phyloP scores from a whole-genome alignment of 169 alveolate species.

The Cyclospora cayetanensis region DNA sequence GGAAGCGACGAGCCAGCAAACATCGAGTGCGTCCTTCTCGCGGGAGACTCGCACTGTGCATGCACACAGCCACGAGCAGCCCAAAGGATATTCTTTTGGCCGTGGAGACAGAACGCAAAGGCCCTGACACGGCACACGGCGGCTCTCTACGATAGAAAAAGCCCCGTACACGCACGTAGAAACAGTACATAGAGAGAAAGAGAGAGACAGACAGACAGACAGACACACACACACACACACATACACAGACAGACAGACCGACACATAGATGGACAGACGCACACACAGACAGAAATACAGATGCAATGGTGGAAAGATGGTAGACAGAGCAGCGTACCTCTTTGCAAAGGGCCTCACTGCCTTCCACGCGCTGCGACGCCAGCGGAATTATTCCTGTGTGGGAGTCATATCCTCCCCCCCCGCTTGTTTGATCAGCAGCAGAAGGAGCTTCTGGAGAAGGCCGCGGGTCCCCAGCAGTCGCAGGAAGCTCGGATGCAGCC shows the following conservation, averaged over 20 bases:
- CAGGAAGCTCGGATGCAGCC: not conserved
- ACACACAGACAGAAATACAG: not conserved
- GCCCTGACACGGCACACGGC: no score
- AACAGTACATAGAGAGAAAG: not conserved
- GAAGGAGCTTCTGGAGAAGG: no score
- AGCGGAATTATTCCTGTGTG: not conserved
- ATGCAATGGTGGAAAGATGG: not conserved
- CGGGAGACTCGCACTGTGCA: no score
- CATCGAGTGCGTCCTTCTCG: no score
- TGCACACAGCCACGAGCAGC: no score
- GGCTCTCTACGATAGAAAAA: no score
- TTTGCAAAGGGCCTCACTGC: conserved; percentile 39
- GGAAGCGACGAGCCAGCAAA: no score
- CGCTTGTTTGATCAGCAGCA: not conserved
- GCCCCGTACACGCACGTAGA: no score
- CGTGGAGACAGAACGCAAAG: no score
- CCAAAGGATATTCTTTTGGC: no score
- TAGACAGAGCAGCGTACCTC: not conserved
- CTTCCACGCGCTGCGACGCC: not conserved
- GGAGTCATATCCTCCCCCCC: not conserved
- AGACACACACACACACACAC: not conserved
- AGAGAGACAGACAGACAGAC: not conserved
- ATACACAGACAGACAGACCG: not conserved
- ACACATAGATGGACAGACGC: not conserved
- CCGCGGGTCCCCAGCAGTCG: no score